Conservation (phyloP, 306 rosid genomes). For the Pachyrhizus erosus region DNA sequence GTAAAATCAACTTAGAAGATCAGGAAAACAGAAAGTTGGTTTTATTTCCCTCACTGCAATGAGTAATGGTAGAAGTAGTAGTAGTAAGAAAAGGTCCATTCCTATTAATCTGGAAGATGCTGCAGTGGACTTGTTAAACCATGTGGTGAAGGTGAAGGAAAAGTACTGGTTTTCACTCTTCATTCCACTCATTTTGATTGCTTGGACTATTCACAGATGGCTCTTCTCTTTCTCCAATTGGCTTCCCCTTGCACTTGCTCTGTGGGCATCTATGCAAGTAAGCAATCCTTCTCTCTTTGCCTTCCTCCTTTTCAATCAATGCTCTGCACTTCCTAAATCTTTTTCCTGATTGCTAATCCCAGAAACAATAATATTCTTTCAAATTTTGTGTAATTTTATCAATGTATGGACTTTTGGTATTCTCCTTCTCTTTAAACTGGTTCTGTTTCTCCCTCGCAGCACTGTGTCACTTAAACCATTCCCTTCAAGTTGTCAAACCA, state of each 20-base stretch:
- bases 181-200: conserved; percentile 63
- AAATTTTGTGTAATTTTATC: neutral
- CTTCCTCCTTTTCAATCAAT: neutral
- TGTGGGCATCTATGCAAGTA: conserved; percentile 79
- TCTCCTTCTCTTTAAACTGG: neutral
- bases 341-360: neutral
- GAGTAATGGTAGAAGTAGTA: conserved; percentile 31
- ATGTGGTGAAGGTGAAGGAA: conserved; percentile 45
- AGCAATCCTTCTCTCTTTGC: conserved; percentile 3
- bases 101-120: conserved; percentile 49
- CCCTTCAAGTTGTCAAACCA: neutral
- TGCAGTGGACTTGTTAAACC: conserved; percentile 54
- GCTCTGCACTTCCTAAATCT: neutral
- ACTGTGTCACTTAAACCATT: too few relatives aligned
- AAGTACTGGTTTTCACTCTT: conserved; percentile 58
- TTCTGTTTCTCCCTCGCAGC: neutral
- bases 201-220: conserved; percentile 83
- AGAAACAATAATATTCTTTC: neutral
- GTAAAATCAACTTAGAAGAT: neutral
- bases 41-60: neutral
- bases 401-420: conserved; percentile 18
- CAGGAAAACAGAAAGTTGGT: neutral
- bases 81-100: conserved; percentile 43
- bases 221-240: conserved; percentile 78
- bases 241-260: conserved; percentile 68